Evolutionary conservation across 2,329 filamentous ascomycete species (phyloP), one percentile per base, ranked within the genome.

Genomic region (Scedosporium apiospermum): DNA sequence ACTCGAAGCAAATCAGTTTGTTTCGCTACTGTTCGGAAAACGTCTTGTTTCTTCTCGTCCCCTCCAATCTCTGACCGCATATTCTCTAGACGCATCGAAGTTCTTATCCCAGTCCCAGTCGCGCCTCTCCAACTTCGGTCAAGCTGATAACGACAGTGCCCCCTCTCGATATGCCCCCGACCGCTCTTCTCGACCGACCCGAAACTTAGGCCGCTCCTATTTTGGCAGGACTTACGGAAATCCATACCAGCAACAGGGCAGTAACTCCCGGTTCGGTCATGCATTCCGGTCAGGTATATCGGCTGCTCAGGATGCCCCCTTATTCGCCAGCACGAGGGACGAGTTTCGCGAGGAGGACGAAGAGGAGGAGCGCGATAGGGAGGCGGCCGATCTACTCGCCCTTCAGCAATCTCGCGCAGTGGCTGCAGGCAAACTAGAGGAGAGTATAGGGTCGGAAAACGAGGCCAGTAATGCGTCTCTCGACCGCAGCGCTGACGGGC

Each of bases 61-160:
- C 41, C 51, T 14, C 42, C 12, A 18, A 46, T 46, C 14, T 10
- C n/a, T 14, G n/a, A 14, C 42, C 42, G 46, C 49, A 26, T 49
- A 60, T 68, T 71, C 61, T 58, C 61, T 71, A 97, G 95, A 98
- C 88, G 95, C 95, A 71, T 98, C 93, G 68, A 89, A 88, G 69
- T 99, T 99, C 75, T 86, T 99, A 70, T 91, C 93, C 65, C 95
- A 98, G 84, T 97, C 93, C 68, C 93, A 96, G 80, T 96, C 93
- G 65, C 88, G 91, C 66, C 81, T 98, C 70, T 91, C 89, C 68
- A 86, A 79, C 73, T 86, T 92, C 65, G 83, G 80, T 76, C 84
- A 88, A 72, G 76, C 83, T 64, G 85, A 77, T 66, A 77, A 75
- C 65, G 76, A 74, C 58, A 69, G 68, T 38, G 14, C 46, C 16